Conservation (phyloP, 2,329 filamentous ascomycete species). For the Talaromyces sp. region DNA sequence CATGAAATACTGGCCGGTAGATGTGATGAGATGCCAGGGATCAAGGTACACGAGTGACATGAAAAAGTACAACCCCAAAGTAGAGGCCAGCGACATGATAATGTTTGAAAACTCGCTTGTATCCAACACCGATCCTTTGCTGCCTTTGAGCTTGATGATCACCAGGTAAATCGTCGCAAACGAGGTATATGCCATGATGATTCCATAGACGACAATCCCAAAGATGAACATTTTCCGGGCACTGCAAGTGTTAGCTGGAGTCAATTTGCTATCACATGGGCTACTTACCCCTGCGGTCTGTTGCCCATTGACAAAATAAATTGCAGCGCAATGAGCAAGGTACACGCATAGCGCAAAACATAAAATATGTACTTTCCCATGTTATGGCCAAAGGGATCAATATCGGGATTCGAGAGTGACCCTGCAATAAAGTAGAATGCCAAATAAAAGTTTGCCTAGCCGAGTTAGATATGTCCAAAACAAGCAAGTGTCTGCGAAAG, state of each 20-base stretch:
- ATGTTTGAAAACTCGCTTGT: constrained; percentile 94
- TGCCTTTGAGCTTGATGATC: constrained; percentile 62
- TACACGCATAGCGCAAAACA: constrained; percentile 75
- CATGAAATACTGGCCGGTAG: constrained; percentile 82
- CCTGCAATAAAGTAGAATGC: constrained; percentile 98
- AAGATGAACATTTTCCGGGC: constrained; percentile 84
- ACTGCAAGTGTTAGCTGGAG: constrained; percentile 19
- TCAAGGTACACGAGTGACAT: constrained; percentile 97
- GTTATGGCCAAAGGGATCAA: constrained; percentile 88
- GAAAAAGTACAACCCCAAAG: constrained; percentile 88
- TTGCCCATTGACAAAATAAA: constrained; percentile 97
- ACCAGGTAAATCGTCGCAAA: constrained; percentile 89
- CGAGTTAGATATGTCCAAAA: constrained; percentile 11
- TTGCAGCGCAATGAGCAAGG: constrained; percentile 85
- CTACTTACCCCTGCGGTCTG: constrained; percentile 70
- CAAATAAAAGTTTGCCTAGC: constrained; percentile 87
- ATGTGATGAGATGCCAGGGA: constrained; percentile 98
- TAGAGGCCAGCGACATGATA: constrained; percentile 82
- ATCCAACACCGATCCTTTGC: constrained; percentile 55
- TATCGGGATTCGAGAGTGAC: constrained; percentile 68
- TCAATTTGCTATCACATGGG: background rate
- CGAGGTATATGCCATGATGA: constrained; percentile 95
- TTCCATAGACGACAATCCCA: constrained; percentile 80
- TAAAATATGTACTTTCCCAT: constrained; percentile 82
- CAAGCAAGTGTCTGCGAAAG: background rate